Evolutionary conservation across 371 early-diverging fungal genomes (phyloP), one percentile per base, ranked within the genome.

Genomic region (Mortierella polycephala): DNA sequence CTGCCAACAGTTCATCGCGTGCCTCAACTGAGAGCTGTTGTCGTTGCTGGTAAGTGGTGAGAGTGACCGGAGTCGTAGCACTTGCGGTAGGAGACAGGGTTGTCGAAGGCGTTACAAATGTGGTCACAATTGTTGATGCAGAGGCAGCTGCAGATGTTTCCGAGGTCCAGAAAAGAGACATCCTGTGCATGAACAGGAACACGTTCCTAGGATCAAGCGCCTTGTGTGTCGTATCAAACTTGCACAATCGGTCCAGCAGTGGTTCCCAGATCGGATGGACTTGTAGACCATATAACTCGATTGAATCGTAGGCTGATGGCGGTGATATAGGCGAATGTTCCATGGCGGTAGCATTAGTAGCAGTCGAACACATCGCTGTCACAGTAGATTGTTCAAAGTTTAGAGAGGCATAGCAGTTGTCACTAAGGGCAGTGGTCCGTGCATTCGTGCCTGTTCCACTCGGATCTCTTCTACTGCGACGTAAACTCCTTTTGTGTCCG

Each of bases 221-320:
- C 23, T 69, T 71, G 12, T 77, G 71, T 0, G 71, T 71, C 3
- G 71, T 64, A 39, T 77, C 77, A 51, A 71, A 77, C 41, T 71
- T 71, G 44, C 64, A 64, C 7, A 77, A 40, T 13, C 77, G 67
- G 40, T 77, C 77, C 47, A 77, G 46, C 14, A 77, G 54, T 12
- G 77, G 77, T 21, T 77, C 77, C 77, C 77, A 77, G 44, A 77
- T 37, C 7, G 64, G n/a, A 45, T 71, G 77, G 5, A 50, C 54
- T 18, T 71, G 72, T 2, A 77, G 56, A 5, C 62, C 68, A 49
- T 64, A 77, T 14, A 60, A 49, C 39, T 71, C 65, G 65, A 77
- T 71, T 49, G 56, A 61, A 5, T 71, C 71, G 21, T 71, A 77
- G n/a, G 70, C 75, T 0, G 69, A 74, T 1, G 57, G 16, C 21